Evolutionary conservation across 805 yeast species (phyloP).

Genomic region (Ogataea neopini): DNA sequence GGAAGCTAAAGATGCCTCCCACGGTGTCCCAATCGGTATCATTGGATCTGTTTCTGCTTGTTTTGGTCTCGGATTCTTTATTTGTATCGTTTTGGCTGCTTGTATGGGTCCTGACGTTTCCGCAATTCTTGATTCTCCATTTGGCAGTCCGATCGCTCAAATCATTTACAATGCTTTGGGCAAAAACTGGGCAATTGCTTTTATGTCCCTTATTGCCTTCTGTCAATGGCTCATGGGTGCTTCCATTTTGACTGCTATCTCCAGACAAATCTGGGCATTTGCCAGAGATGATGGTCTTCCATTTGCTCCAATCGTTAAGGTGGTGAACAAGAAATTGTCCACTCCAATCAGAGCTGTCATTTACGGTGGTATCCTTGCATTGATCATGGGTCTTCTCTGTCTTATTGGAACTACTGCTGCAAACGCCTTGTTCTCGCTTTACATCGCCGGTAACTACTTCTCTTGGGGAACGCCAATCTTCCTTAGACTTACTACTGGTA

Average conservation of each 20-base stretch:
- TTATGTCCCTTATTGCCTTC: conserved; percentile 47
- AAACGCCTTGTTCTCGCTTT: conserved; percentile 48
- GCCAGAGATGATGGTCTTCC: conserved; percentile 55
- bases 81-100: conserved; percentile 40
- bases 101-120: conserved; percentile 36
- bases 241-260: conserved; percentile 47
- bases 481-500: conserved; percentile 42
- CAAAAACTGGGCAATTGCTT: conserved; percentile 49
- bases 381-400: conserved; percentile 42
- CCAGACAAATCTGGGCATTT: conserved; percentile 54
- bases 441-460: conserved; percentile 44
- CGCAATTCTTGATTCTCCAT: conserved; percentile 32
- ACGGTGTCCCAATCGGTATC: conserved; percentile 47
- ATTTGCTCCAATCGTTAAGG: conserved; percentile 41
- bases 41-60: conserved; percentile 46
- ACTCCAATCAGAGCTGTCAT: conserved; percentile 48
- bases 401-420: conserved; percentile 45
- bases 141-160: conserved; percentile 50
- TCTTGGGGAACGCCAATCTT: conserved; percentile 48
- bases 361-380: conserved; percentile 40
- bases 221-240: conserved; percentile 52
- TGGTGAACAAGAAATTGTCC: conserved; percentile 41
- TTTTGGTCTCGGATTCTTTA: conserved; percentile 44
- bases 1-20: conserved; percentile 45
- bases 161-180: conserved; percentile 49